Evolutionary conservation across 345 rosid genomes (phyloP), one percentile per base, ranked within the genome.

Genomic region (Ceriops decandra): DNA sequence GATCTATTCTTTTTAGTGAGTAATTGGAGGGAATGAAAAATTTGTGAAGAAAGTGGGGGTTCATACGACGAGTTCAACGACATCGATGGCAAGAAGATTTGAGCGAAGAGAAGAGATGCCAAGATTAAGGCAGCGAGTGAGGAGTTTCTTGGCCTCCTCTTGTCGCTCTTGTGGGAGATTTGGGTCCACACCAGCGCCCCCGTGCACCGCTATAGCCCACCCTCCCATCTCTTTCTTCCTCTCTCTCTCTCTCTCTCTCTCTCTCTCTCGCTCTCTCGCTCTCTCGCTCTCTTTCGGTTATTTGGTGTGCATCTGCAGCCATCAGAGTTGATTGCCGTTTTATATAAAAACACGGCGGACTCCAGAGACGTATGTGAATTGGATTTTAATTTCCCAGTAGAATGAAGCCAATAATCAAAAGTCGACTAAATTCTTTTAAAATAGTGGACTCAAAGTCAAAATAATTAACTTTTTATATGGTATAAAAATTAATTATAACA

Each of bases 141-240:
- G 85, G 82, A 93, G 96, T 74, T 75, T 71, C 74, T 89, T 93
- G 36, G 99, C 99, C 62, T 85, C 81, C 68, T 93, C 96, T 60
- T 91, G 99, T 38, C 95, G 79, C 60, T 88, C 84, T 0, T 52
- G 70, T 5, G 97, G 97, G 76, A 93, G 96, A 75, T 88, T 89
- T 0, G 99, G 97, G 81, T 93, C 99, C n/a, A 93, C 84, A 26
- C 97, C 99, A 28, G 99, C 97, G 80, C 99, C 99, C 19, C 99
- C 99, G 64, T 93, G 99, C 82, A 93, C 89, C 20, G 97, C 99
- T 15, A 93, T 93, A 51, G 99, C 99, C 97, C 99, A 91, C 8
- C 81, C 85, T 30, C 88, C 96, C 92, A 91, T 89, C n/a, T 56
- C 27, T 68, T 20, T 68, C 15, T 60, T 3, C 31, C 63, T 35